A percentile compares a stretch with the other conserved stretches of the same genome.
These are phyloP conservation scores for Pestalotiopsis sp. DNA, from an alignment of 2,329 filamentous ascomycete species.

Conservation along the genomic window DNA sequence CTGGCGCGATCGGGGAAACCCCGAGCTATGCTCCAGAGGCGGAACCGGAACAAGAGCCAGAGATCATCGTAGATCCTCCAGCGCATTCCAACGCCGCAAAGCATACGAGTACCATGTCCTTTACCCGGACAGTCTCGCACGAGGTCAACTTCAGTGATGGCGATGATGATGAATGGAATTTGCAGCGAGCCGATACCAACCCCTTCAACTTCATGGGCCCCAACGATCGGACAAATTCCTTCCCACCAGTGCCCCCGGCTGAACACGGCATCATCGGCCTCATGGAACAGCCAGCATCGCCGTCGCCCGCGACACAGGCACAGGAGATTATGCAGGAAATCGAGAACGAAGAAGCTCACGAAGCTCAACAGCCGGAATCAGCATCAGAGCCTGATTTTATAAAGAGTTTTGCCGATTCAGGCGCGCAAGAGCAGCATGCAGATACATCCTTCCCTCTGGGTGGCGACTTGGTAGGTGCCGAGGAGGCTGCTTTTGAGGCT, in stretches of 20 bases:
- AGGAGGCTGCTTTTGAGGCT: slow-evolving; percentile 52
- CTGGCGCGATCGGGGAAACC: slow-evolving; percentile 13
- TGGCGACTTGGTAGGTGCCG: slow-evolving; percentile 42
- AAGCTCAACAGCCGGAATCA: slow-evolving; percentile 26
- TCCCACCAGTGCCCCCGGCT: slow-evolving; percentile 56
- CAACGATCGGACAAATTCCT: slow-evolving; percentile 64
- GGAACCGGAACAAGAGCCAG: slow-evolving; percentile 17
- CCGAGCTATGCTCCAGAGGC: slow-evolving; percentile 14
- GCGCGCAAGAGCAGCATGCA: slow-evolving; percentile 21
- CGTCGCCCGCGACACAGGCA: slow-evolving; percentile 52
- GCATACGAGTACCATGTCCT: slow-evolving; percentile 64
- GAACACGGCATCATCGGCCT: slow-evolving; percentile 25
- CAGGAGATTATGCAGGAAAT: slow-evolving; percentile 55
- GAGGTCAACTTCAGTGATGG: slow-evolving; percentile 62
- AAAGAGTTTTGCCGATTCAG: slow-evolving; percentile 34
- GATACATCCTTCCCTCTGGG: slow-evolving; percentile 38
- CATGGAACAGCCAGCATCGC: slow-evolving; percentile 36
- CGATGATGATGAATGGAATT: slow-evolving; percentile 60
- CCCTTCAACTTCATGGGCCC: slow-evolving; percentile 63
- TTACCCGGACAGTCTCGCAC: slow-evolving; percentile 63
- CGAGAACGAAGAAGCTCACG: slow-evolving; percentile 50
- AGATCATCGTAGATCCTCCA: slow-evolving; percentile 17
- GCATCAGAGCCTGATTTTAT: slow-evolving; percentile 38
- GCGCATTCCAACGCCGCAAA: slow-evolving; percentile 42
- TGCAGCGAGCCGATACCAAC: slow-evolving; percentile 55